These are phyloP conservation scores for Cymbopogon citratus DNA, from an alignment of 176 grass and related monocot species.

Conservation along the genomic window DNA sequence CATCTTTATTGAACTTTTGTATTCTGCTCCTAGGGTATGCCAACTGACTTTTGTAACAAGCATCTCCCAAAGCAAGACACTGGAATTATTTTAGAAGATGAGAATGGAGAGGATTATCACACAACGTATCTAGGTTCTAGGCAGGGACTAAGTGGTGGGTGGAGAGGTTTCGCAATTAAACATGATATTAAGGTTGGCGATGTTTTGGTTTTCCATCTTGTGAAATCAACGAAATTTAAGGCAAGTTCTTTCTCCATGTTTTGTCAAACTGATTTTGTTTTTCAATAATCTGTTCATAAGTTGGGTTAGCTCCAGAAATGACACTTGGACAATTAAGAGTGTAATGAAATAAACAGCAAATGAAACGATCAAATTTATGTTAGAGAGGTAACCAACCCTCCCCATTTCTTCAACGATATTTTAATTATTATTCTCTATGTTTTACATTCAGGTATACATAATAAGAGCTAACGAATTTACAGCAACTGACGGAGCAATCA, in stretches of 20 bases:
- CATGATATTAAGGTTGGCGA: constrained; percentile 39
- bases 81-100: constrained; percentile 31
- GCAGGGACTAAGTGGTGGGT: constrained; percentile 44
- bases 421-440: background rate
- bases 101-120: constrained; percentile 25
- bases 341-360: background rate
- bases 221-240: constrained; percentile 30
- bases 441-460: constrained; percentile 33
- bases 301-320: background rate
- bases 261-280: background rate
- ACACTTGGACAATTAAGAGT: background rate
- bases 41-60: constrained; percentile 36
- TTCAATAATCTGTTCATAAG: background rate
- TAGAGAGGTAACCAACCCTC: background rate
- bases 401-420: constrained; percentile 2
- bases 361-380: background rate
- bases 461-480: constrained; percentile 12
- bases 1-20: background rate
- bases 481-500: constrained; percentile 27
- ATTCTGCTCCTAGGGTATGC: constrained; percentile 30
- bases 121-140: constrained; percentile 16
- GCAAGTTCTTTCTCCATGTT: constrained; percentile 14
- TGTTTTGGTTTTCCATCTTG: constrained; percentile 39
- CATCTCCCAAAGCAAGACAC: constrained; percentile 38
- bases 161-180: constrained; percentile 39